These are phyloP conservation scores for Coemansia sp. DNA, from an alignment of 192 early-diverging fungal species.

Conservation along the genomic window DNA sequence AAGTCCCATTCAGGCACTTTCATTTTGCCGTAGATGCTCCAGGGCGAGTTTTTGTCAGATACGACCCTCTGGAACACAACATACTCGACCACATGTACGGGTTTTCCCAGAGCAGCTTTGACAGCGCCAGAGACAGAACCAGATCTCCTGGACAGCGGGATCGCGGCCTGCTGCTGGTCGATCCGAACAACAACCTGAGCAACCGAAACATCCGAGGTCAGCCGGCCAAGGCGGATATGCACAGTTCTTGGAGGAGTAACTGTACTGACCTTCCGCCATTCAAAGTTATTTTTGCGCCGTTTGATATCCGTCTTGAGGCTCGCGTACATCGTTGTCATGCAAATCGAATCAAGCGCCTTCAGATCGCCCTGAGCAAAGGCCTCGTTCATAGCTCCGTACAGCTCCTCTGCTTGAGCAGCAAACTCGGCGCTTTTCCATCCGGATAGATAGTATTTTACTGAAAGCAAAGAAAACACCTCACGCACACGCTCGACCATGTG, in stretches of 20 bases:
- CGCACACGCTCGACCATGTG: conserved; percentile 4
- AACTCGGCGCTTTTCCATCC: conserved; percentile 61
- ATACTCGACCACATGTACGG: conserved; percentile 64
- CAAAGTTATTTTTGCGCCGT: conserved; percentile 54
- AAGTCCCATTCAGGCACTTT: conserved; percentile 42
- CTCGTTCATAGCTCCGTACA: conserved; percentile 68
- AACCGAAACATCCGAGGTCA: conserved; percentile 49
- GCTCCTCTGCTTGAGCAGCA: conserved; percentile 59
- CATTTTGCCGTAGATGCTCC: conserved; percentile 68
- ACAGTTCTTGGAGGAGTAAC: conserved; percentile 60
- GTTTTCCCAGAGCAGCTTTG: conserved; percentile 53
- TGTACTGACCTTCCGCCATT: conserved; percentile 63
- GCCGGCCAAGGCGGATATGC: conserved; percentile 58
- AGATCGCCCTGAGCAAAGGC: conserved; percentile 66
- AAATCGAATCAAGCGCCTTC: conserved; percentile 57
- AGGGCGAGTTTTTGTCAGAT: conserved; percentile 59
- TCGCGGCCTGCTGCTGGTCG: conserved; percentile 62
- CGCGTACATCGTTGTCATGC: conserved; percentile 60
- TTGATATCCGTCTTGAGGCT: conserved; percentile 66
- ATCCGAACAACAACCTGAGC: conserved; percentile 68
- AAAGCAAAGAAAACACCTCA: conserved; percentile 17
- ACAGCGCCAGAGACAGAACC: conserved; percentile 52
- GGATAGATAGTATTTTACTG: conserved; percentile 22
- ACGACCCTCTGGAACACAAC: conserved; percentile 68
- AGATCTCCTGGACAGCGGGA: conserved; percentile 6